Conservation (phyloP, 495 filamentous ascomycete species). For the Talaromyces thailandensis region DNA sequence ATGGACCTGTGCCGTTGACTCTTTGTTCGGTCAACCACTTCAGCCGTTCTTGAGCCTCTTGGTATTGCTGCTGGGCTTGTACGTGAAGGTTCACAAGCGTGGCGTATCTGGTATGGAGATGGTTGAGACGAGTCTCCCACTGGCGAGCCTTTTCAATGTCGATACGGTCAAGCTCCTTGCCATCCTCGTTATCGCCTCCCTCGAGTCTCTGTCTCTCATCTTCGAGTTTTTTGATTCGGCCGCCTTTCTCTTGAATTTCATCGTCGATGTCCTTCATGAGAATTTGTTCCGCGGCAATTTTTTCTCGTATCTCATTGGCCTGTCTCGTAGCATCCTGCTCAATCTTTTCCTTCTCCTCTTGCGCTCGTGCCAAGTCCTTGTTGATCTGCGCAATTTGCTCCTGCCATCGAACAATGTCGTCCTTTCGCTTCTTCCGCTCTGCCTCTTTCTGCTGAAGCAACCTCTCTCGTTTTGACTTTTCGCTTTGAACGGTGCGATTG, state of each 20-base stretch:
- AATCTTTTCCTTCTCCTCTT: conserved; percentile 35
- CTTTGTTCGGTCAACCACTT: conserved; percentile 40
- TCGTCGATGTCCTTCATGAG: conserved; percentile 52
- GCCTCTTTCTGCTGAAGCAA: conserved; percentile 52
- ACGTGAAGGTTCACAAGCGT: conserved; percentile 37
- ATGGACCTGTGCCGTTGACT: conserved; percentile 32
- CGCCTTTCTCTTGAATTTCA: conserved; percentile 51
- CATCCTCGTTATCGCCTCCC: conserved; percentile 39
- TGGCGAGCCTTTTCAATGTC: conserved; percentile 49
- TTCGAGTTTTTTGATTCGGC: conserved; percentile 54
- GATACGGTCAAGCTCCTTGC: conserved; percentile 38
- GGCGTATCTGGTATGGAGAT: conserved; percentile 43
- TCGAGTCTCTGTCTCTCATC: conserved; percentile 42
- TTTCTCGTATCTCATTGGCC: conserved; percentile 40
- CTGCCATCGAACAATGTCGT: conserved; percentile 51
- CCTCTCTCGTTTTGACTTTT: conserved; percentile 67
- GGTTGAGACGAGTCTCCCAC: conserved; percentile 41
- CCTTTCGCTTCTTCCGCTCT: conserved; percentile 51
- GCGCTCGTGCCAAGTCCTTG: conserved; percentile 35
- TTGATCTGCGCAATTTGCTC: conserved; percentile 42
- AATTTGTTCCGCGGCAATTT: conserved; percentile 42
- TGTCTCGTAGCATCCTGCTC: conserved; percentile 35
- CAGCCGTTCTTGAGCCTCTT: conserved; percentile 43
- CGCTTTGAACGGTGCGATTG: conserved; percentile 75
- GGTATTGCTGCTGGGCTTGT: conserved; percentile 41